phyloP scores from a whole-genome alignment of 192 early-diverging fungal genomes.

The Mortierella hygrophila region DNA sequence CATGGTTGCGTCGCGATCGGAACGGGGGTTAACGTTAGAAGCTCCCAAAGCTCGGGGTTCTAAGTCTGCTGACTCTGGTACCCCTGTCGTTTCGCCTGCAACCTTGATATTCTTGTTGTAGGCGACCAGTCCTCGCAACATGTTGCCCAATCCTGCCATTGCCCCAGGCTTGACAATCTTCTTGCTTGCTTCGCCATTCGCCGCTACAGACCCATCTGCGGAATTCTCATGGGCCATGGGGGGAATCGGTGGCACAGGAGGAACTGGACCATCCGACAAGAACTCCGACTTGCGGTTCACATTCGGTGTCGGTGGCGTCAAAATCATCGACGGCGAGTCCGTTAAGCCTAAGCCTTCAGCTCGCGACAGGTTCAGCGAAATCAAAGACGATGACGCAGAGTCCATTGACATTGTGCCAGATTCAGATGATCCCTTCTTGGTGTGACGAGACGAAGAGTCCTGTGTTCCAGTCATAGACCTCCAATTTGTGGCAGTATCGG shows the following conservation, averaged over 20 bases:
- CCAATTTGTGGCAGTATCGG: slow-evolving; percentile 18
- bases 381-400: background rate
- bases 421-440: slow-evolving; percentile 6
- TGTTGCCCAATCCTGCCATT: slow-evolving; percentile 40
- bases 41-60: background rate
- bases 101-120: slow-evolving; percentile 52
- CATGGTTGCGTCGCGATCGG: background rate
- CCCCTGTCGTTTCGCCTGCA: slow-evolving; percentile 29
- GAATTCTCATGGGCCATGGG: background rate
- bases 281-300: slow-evolving; percentile 20
- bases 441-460: background rate
- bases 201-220: background rate
- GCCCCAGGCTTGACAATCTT: slow-evolving; percentile 36
- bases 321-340: slow-evolving; percentile 24
- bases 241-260: background rate
- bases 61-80: background rate
- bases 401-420: background rate
- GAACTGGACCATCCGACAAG: background rate
- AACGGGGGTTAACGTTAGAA: background rate
- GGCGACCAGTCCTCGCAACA: slow-evolving; percentile 46
- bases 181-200: slow-evolving; percentile 14
- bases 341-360: background rate
- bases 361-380: background rate
- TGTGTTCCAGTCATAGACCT: background rate
- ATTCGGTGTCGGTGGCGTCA: slow-evolving; percentile 34